Conservation (phyloP, 2,329 filamentous ascomycete genomes). For the Nigrospora osmanthi region DNA sequence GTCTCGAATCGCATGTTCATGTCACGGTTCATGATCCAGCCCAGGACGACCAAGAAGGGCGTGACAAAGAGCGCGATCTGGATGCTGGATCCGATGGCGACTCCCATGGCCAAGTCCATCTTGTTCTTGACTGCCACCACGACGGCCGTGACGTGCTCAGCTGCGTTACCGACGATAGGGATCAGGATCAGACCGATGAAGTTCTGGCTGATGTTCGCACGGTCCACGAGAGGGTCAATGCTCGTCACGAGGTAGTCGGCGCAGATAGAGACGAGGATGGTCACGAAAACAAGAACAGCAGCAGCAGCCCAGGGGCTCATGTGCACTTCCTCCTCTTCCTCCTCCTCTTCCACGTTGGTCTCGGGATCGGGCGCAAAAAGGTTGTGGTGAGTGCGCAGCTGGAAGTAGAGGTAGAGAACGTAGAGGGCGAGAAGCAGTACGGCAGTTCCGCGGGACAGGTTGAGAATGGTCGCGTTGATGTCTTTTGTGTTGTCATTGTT, state of each 20-base stretch:
- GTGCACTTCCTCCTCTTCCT: conserved; percentile 35
- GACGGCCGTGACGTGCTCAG: conserved; percentile 74
- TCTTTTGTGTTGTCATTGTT: conserved; percentile 23
- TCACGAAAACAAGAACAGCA: conserved; percentile 61
- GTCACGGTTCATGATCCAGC: conserved; percentile 63
- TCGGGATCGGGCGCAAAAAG: conserved; percentile 54
- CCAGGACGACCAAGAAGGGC: conserved; percentile 70
- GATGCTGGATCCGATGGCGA: conserved; percentile 74
- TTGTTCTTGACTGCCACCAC: conserved; percentile 73
- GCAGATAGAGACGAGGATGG: conserved; percentile 62
- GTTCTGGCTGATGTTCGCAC: conserved; percentile 65
- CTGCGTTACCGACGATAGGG: conserved; percentile 73
- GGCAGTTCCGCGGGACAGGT: conserved; percentile 68
- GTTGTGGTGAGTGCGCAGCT: conserved; percentile 65
- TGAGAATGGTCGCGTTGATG: conserved; percentile 51
- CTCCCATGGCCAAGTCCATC: conserved; percentile 69
- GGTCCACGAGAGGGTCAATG: conserved; percentile 65
- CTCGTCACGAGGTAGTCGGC: conserved; percentile 72
- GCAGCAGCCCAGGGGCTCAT: conserved; percentile 58
- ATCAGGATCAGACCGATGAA: conserved; percentile 76
- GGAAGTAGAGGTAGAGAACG: conserved; percentile 69
- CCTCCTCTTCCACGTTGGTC: conserved; percentile 25
- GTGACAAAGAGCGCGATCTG: conserved; percentile 79
- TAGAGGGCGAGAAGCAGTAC: conserved; percentile 71
- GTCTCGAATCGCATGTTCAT: conserved; percentile 79